phyloP scores from a whole-genome alignment of 1,139 yeast species.

The Lodderomyces beijingensis region DNA sequence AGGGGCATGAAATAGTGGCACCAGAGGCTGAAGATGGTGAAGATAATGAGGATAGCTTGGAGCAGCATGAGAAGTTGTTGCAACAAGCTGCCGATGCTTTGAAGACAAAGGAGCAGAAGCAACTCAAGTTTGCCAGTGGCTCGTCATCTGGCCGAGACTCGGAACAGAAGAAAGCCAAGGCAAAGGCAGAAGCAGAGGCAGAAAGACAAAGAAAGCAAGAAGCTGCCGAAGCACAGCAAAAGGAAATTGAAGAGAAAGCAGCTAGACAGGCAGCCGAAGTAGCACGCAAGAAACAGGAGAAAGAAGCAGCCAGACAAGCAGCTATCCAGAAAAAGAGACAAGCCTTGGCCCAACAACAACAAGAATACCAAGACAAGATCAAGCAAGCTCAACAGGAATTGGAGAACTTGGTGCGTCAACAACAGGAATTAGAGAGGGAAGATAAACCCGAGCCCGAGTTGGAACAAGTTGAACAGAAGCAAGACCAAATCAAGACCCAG shows the following conservation, averaged over 20 bases:
- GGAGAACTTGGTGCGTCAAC: constrained; percentile 8
- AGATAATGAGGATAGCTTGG: constrained; percentile 4
- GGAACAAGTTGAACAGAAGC: not conserved
- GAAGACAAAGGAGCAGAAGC: constrained; percentile 3
- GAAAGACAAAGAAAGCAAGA: constrained; percentile 13
- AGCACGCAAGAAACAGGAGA: constrained; percentile 9
- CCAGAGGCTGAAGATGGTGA: constrained; percentile 2
- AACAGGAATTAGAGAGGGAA: constrained; percentile 18
- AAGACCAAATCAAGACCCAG: constrained; percentile 1
- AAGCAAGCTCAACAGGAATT: constrained; percentile 6
- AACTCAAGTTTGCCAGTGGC: not conserved
- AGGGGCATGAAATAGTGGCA: constrained; percentile 1
- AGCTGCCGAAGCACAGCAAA: constrained; percentile 13
- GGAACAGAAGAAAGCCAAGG: constrained; percentile 5
- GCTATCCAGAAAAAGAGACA: not conserved
- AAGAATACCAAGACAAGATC: constrained; percentile 8
- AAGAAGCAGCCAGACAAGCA: constrained; percentile 10
- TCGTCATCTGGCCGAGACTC: constrained; percentile 4
- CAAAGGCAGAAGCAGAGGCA: constrained; percentile 9
- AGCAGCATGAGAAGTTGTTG: constrained; percentile 6
- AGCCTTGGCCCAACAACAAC: constrained; percentile 7
- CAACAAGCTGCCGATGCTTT: constrained; percentile 6
- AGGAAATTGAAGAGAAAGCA: constrained; percentile 16
- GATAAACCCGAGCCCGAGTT: not conserved
- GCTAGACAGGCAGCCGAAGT: constrained; percentile 7